phyloP scores from a whole-genome alignment of 768 basidiomycete species.

The Podaxis sp. region DNA sequence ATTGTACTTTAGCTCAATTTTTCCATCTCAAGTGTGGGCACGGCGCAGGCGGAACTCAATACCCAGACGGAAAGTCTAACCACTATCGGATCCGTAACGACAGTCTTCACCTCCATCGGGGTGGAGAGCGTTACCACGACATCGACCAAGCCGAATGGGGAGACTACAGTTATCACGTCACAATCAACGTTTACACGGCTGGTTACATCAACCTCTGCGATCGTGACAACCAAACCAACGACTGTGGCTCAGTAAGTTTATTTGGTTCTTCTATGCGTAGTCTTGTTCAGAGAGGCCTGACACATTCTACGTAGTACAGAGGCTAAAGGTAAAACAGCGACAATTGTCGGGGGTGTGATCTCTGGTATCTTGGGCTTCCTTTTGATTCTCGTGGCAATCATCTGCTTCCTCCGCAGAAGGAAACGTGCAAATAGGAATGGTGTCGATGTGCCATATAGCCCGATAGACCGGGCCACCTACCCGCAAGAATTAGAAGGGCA shows the following conservation, averaged over 20 bases:
- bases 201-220: not conserved
- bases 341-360: conserved; percentile 10
- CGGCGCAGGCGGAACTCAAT: not conserved
- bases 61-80: not conserved
- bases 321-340: not conserved
- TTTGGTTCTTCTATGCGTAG: not conserved
- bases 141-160: not conserved
- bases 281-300: not conserved
- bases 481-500: not conserved
- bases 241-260: not conserved
- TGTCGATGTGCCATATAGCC: not conserved
- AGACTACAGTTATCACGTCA: not conserved
- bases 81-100: not conserved
- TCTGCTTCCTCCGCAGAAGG: conserved; percentile 8
- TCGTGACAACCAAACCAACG: not conserved
- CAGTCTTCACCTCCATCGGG: not conserved
- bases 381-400: not conserved
- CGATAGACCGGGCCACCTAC: not conserved
- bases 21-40: not conserved
- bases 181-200: not conserved
- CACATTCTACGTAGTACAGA: not conserved
- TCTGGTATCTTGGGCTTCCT: not conserved
- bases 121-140: not conserved
- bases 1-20: not conserved
- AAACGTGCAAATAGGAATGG: not conserved